These are phyloP conservation scores for Podaxis sp. DNA, from an alignment of 768 basidiomycete genomes.

Conservation along the genomic window DNA sequence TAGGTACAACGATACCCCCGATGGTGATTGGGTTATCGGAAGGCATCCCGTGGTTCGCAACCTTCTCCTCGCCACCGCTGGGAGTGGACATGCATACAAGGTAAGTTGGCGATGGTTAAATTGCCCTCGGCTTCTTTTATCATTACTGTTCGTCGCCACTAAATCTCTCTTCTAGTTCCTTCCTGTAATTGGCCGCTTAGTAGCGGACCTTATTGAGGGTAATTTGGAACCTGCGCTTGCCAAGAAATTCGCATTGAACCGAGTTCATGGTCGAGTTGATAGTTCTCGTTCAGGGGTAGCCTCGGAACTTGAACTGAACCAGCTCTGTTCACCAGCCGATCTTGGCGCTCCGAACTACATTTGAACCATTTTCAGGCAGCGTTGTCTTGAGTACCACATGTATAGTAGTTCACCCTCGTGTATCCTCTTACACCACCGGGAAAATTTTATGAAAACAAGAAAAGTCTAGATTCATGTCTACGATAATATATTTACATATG, in stretches of 20 bases:
- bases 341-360: slow-evolving; percentile 17
- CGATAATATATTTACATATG: background rate
- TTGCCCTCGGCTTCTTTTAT: background rate
- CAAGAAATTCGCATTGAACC: slow-evolving; percentile 60
- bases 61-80: slow-evolving; percentile 80
- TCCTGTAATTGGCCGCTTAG: slow-evolving; percentile 75
- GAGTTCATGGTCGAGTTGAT: slow-evolving; percentile 31
- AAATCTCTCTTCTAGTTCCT: slow-evolving; percentile 58
- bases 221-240: slow-evolving; percentile 48
- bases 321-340: slow-evolving; percentile 49
- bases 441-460: background rate
- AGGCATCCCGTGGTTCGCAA: slow-evolving; percentile 51
- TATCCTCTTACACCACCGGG: background rate
- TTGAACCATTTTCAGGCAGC: background rate
- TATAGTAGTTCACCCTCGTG: no score
- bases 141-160: background rate
- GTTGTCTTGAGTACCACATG: no score
- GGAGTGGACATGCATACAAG: slow-evolving; percentile 88
- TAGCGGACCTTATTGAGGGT: slow-evolving; percentile 68
- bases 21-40: slow-evolving; percentile 89
- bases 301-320: slow-evolving; percentile 38
- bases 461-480: background rate
- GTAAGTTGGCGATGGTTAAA: slow-evolving; percentile 26
- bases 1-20: slow-evolving; percentile 88
- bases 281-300: slow-evolving; percentile 27